Base-by-base conservation (phyloP, 1,139 yeast species). In the Suhomyces bolitotheri region DNA sequence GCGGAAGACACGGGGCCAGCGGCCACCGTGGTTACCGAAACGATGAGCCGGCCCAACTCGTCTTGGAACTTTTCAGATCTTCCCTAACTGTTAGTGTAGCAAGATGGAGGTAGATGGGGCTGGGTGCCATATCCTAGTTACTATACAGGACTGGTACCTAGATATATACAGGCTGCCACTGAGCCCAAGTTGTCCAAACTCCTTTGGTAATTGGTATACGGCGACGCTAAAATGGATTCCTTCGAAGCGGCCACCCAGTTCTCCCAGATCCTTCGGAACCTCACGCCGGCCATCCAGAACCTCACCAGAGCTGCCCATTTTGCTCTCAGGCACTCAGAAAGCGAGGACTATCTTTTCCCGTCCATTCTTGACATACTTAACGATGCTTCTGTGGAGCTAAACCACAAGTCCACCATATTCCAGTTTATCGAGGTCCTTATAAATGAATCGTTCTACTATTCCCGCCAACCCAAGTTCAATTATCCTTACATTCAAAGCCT, bases 211-310 rank as follows among this genome's bases (percentile, higher is more conserved):
- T n/a, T n/a, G n/a, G n/a, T n/a, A n/a, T n/a, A n/a, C n/a, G n/a
- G n/a, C n/a, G n/a, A n/a, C n/a, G n/a, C n/a, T n/a, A n/a, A n/a
- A n/a, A 83, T 85, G 92, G 95, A 85, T 53, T 79, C 92, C 1
- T 83, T 85, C 56, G 94, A 83, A 53, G 85, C 88, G 2, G 75
- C 88, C 39, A 64, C 84, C 30, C 82, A 80, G 55, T 81, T 88
- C 49, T 65, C 75, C 11, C 84, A 79, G 51, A 71, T 78, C 29
- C 67, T 88, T 25, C 68, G 78, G 43, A 56, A 66, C 5, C 64
- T 88, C 32, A 80, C 78, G 31, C 89, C 95, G 0, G 75, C 89
- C 3, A 65, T 73, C 10, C 76, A 73, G 39, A 71, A 73, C 17
- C 69, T 83, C 15, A 65, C 67, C 13, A 73, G 72, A 34, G 78